These are phyloP conservation scores for Starmerella riodocensis DNA, from an alignment of 805 yeast species.

Conservation along the genomic window DNA sequence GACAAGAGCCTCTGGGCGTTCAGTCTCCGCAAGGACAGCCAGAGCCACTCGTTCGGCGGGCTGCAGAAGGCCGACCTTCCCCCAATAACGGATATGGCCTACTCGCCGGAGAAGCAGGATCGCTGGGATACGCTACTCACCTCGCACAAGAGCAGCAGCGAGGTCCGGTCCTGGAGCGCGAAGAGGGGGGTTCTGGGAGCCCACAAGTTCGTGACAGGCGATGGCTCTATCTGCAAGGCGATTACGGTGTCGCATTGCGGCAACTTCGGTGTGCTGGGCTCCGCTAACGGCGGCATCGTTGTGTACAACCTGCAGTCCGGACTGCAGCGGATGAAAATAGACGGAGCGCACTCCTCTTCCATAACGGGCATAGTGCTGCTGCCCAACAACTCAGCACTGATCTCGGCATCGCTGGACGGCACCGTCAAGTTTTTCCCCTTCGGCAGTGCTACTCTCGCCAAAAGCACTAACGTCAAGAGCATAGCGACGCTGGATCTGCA, in stretches of 20 bases:
- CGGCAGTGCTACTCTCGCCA: conserved; percentile 50
- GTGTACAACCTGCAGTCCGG: conserved; percentile 90
- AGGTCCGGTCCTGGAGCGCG: conserved; percentile 87
- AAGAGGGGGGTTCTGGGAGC: conserved; percentile 68
- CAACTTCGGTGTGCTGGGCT: conserved; percentile 85
- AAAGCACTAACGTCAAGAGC: neutral
- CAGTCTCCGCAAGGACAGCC: conserved; percentile 89
- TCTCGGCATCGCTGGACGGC: conserved; percentile 82
- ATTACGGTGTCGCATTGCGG: conserved; percentile 86
- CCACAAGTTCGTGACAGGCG: conserved; percentile 51
- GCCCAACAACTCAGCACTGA: conserved; percentile 79
- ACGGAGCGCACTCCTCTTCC: conserved; percentile 45
- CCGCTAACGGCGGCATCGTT: conserved; percentile 70
- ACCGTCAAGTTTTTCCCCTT: conserved; percentile 78
- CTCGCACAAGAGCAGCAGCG: conserved; percentile 67
- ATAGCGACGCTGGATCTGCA: conserved; percentile 42
- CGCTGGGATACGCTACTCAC: conserved; percentile 92
- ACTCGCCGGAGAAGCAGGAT: conserved; percentile 61
- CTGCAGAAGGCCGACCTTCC: conserved; percentile 52
- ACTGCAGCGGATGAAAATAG: conserved; percentile 53
- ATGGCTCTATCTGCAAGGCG: conserved; percentile 58
- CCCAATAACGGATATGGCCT: conserved; percentile 56
- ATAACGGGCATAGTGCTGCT: conserved; percentile 84
- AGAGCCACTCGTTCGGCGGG: conserved; percentile 86
- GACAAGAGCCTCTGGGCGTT: conserved; percentile 85